Evolutionary conservation across 257 asterid genomes (phyloP).

Genomic region (Coffea canephora): DNA sequence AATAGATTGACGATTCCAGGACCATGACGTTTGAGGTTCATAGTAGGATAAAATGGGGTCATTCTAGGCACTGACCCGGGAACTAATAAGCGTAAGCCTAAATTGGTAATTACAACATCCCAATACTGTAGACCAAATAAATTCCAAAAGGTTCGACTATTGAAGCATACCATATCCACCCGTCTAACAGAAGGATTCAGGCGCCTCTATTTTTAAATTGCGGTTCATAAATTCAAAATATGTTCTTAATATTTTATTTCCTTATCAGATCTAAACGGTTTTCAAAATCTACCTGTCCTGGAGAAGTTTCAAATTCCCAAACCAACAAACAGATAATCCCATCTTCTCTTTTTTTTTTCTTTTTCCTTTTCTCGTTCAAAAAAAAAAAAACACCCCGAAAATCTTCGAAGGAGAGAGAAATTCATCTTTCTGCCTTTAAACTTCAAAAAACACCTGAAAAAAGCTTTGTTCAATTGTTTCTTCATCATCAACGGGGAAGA

Average conservation of each 20-base stretch:
- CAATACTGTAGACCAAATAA: background rate
- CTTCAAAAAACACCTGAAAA: background rate
- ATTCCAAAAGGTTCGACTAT: background rate
- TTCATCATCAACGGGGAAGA: background rate
- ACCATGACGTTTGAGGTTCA: too few relatives aligned
- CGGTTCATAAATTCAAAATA: slow-evolving; percentile 28
- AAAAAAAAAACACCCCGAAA: background rate
- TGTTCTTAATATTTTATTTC: background rate
- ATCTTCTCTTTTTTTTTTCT: too few relatives aligned
- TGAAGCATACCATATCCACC: slow-evolving; percentile 1
- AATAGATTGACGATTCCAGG: too few relatives aligned
- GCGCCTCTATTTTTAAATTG: background rate
- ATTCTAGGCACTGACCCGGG: too few relatives aligned
- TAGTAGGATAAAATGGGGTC: background rate
- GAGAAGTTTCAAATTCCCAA: slow-evolving; percentile 22
- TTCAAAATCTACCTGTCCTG: slow-evolving; percentile 14
- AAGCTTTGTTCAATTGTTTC: background rate
- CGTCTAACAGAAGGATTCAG: background rate
- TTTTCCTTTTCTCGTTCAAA: background rate
- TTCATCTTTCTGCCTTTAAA: background rate
- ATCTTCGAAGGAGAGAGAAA: background rate
- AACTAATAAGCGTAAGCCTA: too few relatives aligned
- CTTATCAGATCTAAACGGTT: slow-evolving; percentile 55
- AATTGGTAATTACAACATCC: background rate
- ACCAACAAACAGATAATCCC: background rate